phyloP scores from a whole-genome alignment of 495 filamentous ascomycete species.

The Aspergillus bridgeri region DNA sequence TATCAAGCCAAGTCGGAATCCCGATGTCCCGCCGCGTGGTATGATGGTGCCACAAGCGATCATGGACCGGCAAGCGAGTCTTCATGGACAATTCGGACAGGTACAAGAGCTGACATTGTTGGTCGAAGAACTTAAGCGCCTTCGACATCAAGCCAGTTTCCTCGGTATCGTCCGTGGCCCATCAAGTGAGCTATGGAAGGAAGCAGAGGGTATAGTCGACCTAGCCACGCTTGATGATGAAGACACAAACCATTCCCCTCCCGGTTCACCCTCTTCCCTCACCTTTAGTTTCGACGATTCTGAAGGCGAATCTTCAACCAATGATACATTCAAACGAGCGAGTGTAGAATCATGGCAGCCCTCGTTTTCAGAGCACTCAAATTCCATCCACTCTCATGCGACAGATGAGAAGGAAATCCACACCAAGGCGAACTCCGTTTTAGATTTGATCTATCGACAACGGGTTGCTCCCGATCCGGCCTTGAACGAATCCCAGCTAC shows the following conservation, averaged over 20 bases:
- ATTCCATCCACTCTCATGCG: slow-evolving; percentile 17
- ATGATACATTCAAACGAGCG: slow-evolving; percentile 31
- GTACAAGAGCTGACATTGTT: slow-evolving; percentile 80
- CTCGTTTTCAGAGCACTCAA: slow-evolving; percentile 22
- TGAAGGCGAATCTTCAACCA: slow-evolving; percentile 51
- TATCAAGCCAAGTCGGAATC: slow-evolving; percentile 23
- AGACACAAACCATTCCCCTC: slow-evolving; percentile 46
- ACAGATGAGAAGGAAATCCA: slow-evolving; percentile 42
- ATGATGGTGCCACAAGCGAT: slow-evolving; percentile 82
- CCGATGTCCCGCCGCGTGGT: slow-evolving; percentile 26
- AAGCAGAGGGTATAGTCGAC: slow-evolving; percentile 84
- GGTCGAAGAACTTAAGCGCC: slow-evolving; percentile 74
- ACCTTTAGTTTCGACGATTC: slow-evolving; percentile 57
- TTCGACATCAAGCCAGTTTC: slow-evolving; percentile 59
- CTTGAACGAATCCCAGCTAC: slow-evolving; percentile 36
- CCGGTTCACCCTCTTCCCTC: slow-evolving; percentile 49
- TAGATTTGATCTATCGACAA: slow-evolving; percentile 77
- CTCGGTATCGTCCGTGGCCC: slow-evolving; percentile 62
- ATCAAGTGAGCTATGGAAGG: slow-evolving; percentile 68
- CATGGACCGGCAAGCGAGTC: slow-evolving; percentile 76
- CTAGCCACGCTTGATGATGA: slow-evolving; percentile 83
- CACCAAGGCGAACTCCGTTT: slow-evolving; percentile 71
- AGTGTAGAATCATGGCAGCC: slow-evolving; percentile 37
- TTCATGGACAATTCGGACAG: slow-evolving; percentile 81
- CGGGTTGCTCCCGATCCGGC: slow-evolving; percentile 50